Conservation (phyloP, 805 yeast species). For the Saccharomycopsis fibuligera region DNA sequence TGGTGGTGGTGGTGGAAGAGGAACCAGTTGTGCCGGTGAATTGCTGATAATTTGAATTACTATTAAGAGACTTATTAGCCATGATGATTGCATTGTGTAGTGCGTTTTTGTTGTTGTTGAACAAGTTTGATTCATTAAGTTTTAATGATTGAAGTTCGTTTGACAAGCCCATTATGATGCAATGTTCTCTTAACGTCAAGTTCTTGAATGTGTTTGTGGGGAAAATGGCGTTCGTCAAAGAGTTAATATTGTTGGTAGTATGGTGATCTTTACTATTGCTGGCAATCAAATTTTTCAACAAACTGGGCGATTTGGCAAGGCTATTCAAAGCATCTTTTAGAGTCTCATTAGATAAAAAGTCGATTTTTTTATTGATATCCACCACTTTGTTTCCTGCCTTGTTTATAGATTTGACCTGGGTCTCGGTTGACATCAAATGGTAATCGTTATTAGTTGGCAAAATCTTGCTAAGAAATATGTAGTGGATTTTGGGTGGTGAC, state of each 20-base stretch:
- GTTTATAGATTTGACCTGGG: conserved; percentile 17
- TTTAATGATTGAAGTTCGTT: conserved; percentile 27
- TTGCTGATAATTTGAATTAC: conserved; percentile 22
- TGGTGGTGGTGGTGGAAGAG: background rate
- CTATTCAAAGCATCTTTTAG: conserved; percentile 17
- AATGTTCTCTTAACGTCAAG: conserved; percentile 20
- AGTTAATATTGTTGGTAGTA: conserved; percentile 21
- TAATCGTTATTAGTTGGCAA: conserved; percentile 27
- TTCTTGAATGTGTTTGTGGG: conserved; percentile 25
- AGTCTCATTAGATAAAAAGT: conserved; percentile 23
- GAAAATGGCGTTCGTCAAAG: conserved; percentile 23
- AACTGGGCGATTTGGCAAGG: conserved; percentile 20
- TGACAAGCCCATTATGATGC: conserved; percentile 22
- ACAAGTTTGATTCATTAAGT: conserved; percentile 20
- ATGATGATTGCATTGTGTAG: conserved; percentile 49
- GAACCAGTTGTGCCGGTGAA: conserved; percentile 6
- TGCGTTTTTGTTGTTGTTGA: conserved; percentile 33
- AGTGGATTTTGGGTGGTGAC: conserved; percentile 35
- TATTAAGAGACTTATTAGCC: conserved; percentile 38
- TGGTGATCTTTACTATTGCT: conserved; percentile 27
- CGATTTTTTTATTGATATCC: conserved; percentile 25
- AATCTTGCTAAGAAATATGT: conserved; percentile 26
- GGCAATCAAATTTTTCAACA: conserved; percentile 31
- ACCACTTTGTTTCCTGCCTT: conserved; percentile 20
- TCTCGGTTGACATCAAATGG: conserved; percentile 18